These are phyloP conservation scores for Spiraea crenata DNA, from an alignment of 331 rosid genomes.

Conservation along the genomic window DNA sequence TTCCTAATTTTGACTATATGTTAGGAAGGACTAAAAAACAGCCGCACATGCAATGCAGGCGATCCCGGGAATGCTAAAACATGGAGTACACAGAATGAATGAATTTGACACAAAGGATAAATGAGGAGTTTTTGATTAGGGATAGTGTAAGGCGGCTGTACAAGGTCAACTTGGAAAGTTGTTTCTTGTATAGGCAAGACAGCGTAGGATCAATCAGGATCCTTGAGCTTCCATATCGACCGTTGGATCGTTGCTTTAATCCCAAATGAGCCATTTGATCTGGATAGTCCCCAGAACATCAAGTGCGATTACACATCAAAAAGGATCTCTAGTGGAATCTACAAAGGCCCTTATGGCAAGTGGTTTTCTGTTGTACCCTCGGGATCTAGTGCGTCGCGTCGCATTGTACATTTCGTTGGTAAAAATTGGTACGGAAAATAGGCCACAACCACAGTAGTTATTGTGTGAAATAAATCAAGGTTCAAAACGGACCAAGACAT, in stretches of 20 bases:
- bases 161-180: constrained; percentile 40
- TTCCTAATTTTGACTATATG: not conserved
- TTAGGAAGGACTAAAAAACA: not conserved
- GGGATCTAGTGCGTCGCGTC: constrained; percentile 33
- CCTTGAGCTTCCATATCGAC: constrained; percentile 27
- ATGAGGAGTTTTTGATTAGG: not conserved
- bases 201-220: constrained; percentile 38
- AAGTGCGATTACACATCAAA: constrained; percentile 89
- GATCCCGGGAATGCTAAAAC: constrained; percentile 6
- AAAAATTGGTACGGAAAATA: not conserved
- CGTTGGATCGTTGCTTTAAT: constrained; percentile 29
- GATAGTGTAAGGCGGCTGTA: constrained; percentile 28
- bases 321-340: constrained; percentile 50
- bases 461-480: too few relatives aligned
- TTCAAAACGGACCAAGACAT: too few relatives aligned
- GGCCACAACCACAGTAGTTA: too few relatives aligned
- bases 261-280: constrained; percentile 30
- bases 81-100: constrained; percentile 15
- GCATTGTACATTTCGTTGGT: constrained; percentile 3
- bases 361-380: constrained; percentile 24
- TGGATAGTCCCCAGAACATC: not conserved
- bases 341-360: constrained; percentile 25
- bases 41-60: constrained; percentile 6
- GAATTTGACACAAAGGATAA: constrained; percentile 6
- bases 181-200: constrained; percentile 36